A percentile compares a stretch with the other conserved stretches of the same genome.
phyloP scores from a whole-genome alignment of 129 eudicot species.

The Deinandra increscens region DNA sequence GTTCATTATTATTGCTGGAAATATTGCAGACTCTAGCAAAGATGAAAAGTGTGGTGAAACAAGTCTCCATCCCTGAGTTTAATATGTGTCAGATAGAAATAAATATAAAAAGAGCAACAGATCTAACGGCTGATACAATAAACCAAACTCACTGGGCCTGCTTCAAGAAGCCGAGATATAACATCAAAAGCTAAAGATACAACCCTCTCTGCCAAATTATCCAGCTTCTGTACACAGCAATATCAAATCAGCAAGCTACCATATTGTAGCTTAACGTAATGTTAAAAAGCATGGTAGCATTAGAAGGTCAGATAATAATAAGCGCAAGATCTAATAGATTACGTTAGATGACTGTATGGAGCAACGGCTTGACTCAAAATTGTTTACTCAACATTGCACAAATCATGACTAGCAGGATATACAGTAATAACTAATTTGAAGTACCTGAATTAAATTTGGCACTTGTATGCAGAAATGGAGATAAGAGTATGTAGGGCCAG shows the following conservation, averaged over 20 bases:
- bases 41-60: conserved; percentile 81
- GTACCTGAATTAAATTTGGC: neutral
- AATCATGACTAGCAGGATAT: neutral
- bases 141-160: conserved; percentile 66
- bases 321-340: conserved; percentile 13
- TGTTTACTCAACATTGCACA: too few species aligned
- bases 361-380: neutral
- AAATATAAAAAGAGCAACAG: neutral
- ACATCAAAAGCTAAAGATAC: conserved; percentile 71
- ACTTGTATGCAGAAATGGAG: neutral
- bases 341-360: neutral
- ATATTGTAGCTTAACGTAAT: conserved; percentile 3
- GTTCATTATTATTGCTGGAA: conserved; percentile 64
- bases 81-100: conserved; percentile 3
- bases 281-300: conserved; percentile 2
- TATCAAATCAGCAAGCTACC: conserved; percentile 13
- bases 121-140: conserved; percentile 11
- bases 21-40: conserved; percentile 58
- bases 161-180: conserved; percentile 76
- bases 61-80: conserved; percentile 77
- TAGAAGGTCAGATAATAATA: conserved; percentile 8
- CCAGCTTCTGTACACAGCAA: conserved; percentile 58
- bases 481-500: neutral
- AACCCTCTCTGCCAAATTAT: conserved; percentile 53
- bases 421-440: too few species aligned